phyloP scores from a whole-genome alignment of 1,284 basidiomycete genomes.

The Cutaneotrichosporon sp. region DNA sequence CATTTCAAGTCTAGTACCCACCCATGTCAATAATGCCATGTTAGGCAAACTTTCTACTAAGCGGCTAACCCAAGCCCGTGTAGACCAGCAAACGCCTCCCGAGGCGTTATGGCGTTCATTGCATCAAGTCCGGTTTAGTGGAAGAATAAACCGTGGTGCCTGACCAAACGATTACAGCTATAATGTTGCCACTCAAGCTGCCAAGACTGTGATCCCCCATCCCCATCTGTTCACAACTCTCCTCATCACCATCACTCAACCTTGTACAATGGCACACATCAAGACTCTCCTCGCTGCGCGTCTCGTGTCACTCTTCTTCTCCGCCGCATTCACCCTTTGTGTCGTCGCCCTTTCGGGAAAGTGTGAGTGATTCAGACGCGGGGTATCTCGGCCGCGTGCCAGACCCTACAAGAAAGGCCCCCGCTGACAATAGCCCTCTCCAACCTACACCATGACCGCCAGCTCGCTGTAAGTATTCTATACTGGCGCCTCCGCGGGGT shows the following conservation, averaged over 20 bases:
- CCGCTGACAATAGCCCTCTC: conserved; percentile 13
- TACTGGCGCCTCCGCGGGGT: background rate
- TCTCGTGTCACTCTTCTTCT: conserved; percentile 14
- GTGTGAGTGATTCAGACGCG: conserved; percentile 13
- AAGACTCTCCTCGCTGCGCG: conserved; percentile 17
- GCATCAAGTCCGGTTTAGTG: background rate
- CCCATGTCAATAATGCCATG: background rate
- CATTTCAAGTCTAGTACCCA: background rate
- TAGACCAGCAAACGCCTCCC: background rate
- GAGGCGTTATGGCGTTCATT: background rate
- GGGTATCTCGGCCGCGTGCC: background rate
- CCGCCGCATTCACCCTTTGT: conserved; percentile 17
- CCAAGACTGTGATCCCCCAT: background rate
- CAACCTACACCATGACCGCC: conserved; percentile 13
- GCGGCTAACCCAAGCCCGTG: background rate
- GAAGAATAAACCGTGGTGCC: background rate
- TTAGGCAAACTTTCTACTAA: background rate
- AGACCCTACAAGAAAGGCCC: too few relatives aligned
- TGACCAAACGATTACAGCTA: background rate
- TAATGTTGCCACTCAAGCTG: background rate
- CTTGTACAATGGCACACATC: conserved; percentile 14
- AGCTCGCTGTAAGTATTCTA: conserved; percentile 8
- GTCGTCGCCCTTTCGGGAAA: conserved; percentile 17
- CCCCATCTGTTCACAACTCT: background rate
- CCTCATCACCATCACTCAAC: background rate